Conservation (phyloP, 345 rosid species). For the Eucalyptus lansdowneana region DNA sequence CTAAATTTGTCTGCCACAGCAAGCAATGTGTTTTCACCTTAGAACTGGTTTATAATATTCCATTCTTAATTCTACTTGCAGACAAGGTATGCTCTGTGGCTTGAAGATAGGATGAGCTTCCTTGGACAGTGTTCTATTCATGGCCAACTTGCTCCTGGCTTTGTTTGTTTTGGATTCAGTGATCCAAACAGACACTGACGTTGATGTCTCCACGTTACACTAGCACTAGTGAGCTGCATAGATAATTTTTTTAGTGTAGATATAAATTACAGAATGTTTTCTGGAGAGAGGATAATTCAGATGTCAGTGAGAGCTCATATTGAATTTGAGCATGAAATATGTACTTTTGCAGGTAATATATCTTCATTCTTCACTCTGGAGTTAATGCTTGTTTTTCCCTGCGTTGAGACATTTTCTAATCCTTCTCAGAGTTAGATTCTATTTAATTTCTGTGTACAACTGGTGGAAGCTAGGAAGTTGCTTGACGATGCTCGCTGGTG, state of each 20-base stretch:
- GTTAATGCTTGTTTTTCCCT: background rate
- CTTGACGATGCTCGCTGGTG: background rate
- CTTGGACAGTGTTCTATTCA: background rate
- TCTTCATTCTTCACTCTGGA: background rate
- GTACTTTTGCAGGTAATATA: background rate
- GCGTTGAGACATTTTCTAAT: background rate
- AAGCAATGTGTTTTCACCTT: background rate
- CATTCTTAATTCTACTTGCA: constrained; percentile 1
- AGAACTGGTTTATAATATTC: background rate
- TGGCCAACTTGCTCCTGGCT: background rate
- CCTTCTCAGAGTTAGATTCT: background rate
- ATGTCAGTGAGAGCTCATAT: background rate
- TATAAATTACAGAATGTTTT: background rate
- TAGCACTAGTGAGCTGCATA: background rate
- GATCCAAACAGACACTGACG: background rate
- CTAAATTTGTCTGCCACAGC: background rate
- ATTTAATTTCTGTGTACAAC: background rate
- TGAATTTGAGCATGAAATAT: background rate
- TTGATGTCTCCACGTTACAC: background rate
- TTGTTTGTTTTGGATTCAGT: background rate
- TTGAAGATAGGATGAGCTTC: constrained; percentile 6
- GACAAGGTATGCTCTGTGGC: constrained; percentile 63
- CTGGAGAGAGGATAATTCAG: background rate
- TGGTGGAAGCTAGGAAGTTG: background rate
- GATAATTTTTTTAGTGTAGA: background rate